Evolutionary conservation across 768 basidiomycete species (phyloP).

Genomic region (Udeniomyces megalosporus): DNA sequence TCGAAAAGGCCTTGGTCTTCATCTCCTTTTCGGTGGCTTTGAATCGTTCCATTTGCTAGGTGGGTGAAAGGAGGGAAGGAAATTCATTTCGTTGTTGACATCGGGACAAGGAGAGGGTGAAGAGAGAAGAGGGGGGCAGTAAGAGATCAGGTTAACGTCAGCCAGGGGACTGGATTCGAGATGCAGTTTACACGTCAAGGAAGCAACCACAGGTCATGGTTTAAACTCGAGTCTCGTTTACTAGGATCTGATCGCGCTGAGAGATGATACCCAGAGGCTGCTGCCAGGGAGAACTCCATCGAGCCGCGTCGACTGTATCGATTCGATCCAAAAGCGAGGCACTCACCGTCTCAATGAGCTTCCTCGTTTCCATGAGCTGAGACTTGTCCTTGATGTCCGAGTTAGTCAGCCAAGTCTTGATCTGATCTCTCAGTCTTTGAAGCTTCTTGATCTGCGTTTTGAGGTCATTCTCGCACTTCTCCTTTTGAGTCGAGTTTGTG

Average conservation of each 20-base stretch:
- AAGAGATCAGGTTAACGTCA: too few relatives aligned
- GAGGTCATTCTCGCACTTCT: slow-evolving; percentile 53
- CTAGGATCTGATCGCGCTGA: too few relatives aligned
- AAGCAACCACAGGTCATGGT: too few relatives aligned
- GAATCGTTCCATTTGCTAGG: slow-evolving; percentile 99
- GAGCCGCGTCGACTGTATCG: too few relatives aligned
- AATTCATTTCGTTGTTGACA: too few relatives aligned
- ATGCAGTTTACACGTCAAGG: too few relatives aligned
- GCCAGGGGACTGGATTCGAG: too few relatives aligned
- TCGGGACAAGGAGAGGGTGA: not conserved
- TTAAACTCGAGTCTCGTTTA: too few relatives aligned
- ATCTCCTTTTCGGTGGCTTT: slow-evolving; percentile 99
- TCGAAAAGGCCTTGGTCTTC: slow-evolving; percentile 99
- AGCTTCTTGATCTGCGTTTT: slow-evolving; percentile 98
- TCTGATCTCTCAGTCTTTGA: slow-evolving; percentile 66
- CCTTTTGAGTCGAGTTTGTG: slow-evolving; percentile 47
- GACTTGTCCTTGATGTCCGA: slow-evolving; percentile 99
- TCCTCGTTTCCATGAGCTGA: slow-evolving; percentile 75
- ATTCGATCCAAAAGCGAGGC: not conserved
- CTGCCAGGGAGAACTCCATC: too few relatives aligned
- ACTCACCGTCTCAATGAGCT: slow-evolving; percentile 84
- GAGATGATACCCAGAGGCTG: too few relatives aligned
- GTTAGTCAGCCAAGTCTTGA: slow-evolving; percentile 90
- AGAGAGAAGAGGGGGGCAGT: not conserved
- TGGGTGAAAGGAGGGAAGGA: not conserved